phyloP scores from a whole-genome alignment of 1,284 basidiomycete species.

The Ganoderma sinense region DNA sequence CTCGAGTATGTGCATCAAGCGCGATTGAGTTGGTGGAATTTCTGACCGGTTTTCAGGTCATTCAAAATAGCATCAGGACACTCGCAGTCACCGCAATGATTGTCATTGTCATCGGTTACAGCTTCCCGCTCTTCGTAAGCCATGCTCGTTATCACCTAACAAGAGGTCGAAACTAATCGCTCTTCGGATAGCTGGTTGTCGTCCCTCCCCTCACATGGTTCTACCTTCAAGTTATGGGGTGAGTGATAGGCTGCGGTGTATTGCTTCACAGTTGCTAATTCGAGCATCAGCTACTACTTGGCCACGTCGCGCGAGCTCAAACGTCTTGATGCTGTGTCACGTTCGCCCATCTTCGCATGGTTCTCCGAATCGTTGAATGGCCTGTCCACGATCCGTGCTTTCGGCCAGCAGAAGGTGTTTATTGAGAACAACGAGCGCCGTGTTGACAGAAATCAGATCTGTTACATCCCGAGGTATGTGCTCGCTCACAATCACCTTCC shows the following conservation, averaged over 20 bases:
- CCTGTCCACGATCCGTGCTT: constrained; percentile 87
- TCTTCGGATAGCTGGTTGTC: constrained; percentile 57
- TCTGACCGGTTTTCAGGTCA: constrained; percentile 49
- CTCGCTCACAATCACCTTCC: no score
- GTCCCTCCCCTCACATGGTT: constrained; percentile 80
- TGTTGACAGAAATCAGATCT: constrained; percentile 86
- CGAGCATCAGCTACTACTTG: constrained; percentile 78
- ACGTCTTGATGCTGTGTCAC: constrained; percentile 89
- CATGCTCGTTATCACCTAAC: background rate
- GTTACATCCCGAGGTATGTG: constrained; percentile 61
- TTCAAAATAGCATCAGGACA: constrained; percentile 74
- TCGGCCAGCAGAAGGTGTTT: constrained; percentile 78
- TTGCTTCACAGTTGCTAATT: background rate
- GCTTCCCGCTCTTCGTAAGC: constrained; percentile 79
- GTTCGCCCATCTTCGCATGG: constrained; percentile 92
- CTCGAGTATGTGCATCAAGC: constrained; percentile 52
- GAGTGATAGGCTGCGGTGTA: constrained; percentile 33
- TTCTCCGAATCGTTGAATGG: constrained; percentile 90
- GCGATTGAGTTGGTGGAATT: background rate
- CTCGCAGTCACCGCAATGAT: constrained; percentile 73
- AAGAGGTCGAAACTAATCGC: background rate
- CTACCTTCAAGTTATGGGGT: constrained; percentile 83
- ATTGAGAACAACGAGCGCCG: constrained; percentile 80
- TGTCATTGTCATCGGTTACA: constrained; percentile 78
- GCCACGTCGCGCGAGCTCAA: constrained; percentile 92